Evolutionary conservation across 768 basidiomycete genomes (phyloP), one percentile per base, ranked within the genome.

Genomic region (Suillus decipiens): DNA sequence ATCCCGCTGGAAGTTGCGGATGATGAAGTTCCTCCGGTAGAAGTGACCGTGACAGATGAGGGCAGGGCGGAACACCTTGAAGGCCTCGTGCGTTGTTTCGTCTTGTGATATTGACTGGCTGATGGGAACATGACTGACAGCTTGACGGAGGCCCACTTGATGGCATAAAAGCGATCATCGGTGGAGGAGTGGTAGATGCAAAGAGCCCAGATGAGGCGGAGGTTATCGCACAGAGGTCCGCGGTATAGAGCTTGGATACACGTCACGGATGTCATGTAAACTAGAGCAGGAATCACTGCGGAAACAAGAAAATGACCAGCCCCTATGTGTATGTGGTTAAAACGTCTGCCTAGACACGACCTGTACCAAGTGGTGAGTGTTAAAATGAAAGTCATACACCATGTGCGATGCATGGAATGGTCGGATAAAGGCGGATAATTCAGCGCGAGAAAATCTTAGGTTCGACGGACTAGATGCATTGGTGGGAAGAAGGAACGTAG

Each of bases 281-380:
- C 9, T 45, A 45, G 43, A 11, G 28, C 28, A 28, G 28, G 28
- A 28, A 28, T 28, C n/a, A n/a, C n/a, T n/a, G n/a, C n/a, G n/a
- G n/a, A n/a, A n/a, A n/a, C n/a, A n/a, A n/a, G n/a, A n/a, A n/a
- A n/a, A n/a, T n/a, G n/a, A n/a, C n/a, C n/a, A n/a, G n/a, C n/a
- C n/a, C n/a, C n/a, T n/a, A n/a, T n/a, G n/a, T n/a, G n/a, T n/a
- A n/a, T n/a, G n/a, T n/a, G n/a, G n/a, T n/a, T n/a, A n/a, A n/a
- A n/a, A n/a, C n/a, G n/a, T n/a, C n/a, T n/a, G n/a, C n/a, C n/a
- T n/a, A n/a, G n/a, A n/a, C n/a, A n/a, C n/a, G n/a, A n/a, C n/a
- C 75, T 94, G 89, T 43, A 98, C 95, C 71, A 97, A 96, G 66
- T 92, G 90, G 72, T 96, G 93, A 1, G 96, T 98, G 73, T 99